Evolutionary conservation across 257 asterid species (phyloP), one percentile per base, ranked within the genome.

Genomic region (Apocynum venetum): DNA sequence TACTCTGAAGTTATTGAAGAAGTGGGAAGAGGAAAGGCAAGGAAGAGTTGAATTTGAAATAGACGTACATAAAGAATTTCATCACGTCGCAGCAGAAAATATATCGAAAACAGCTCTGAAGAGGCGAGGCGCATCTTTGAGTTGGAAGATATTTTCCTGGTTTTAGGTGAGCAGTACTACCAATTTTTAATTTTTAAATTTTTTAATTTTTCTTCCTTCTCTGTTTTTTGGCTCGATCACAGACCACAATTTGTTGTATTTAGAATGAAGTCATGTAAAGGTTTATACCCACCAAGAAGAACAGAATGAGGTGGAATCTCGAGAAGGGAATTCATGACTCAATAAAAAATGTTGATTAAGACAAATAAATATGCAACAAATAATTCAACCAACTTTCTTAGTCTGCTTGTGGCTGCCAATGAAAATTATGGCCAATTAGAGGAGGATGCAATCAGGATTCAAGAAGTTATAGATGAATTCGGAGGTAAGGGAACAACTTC

Each of bases 101-200:
- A 83, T 91, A 72, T 91, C 96, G 1, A 82, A 89, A 56, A 83
- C 89, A 35, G 89, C 89, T 73, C 89, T 90, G 87, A 90, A 71
- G 91, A 89, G 75, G 93, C 90, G 20, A 86, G 80, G 74, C 88
- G 73, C 66, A 87, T 89, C 25, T 90, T 87, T 57, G 84, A 89
- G 75, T 80, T 89, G 70, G 93, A 90, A 83, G 88, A 90, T 88
- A 88, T 52, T 74, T 90, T 74, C 96, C 93, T 7, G 96, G 96
- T 51, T 88, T 88, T 76, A 88, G 96, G 95, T 90, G 41, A 60
- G 47, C n/a, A 66, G 49, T 38, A 11, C 49, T 19, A 49, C 53
- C 12, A 49, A 6, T 7, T 49, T 49, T 10, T 10, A 11, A 6
- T 49, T 49, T 8, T 47, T 25, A 0, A 25, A 52, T 52, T 52